phyloP scores from a whole-genome alignment of 176 grass and related monocot species.

The Musa acuminata region DNA sequence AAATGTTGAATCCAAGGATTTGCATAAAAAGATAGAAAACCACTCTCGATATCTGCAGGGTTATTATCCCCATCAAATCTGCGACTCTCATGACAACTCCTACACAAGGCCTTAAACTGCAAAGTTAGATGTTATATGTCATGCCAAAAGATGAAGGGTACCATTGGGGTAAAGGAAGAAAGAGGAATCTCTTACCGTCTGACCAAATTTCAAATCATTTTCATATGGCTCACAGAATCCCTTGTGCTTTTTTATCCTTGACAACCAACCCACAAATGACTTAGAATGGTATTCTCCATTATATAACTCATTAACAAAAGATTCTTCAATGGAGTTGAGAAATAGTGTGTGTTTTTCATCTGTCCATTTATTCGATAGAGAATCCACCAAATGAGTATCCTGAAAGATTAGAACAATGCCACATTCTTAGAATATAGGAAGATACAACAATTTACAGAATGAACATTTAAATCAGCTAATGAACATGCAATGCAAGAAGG shows the following conservation, averaged over 20 bases:
- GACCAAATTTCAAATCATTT: conserved; percentile 17
- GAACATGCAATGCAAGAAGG: background rate
- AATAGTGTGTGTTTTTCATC: conserved; percentile 79
- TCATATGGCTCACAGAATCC: conserved; percentile 16
- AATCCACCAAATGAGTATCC: conserved; percentile 27
- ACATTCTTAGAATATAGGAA: conserved; percentile 8
- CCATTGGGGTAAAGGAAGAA: too few species aligned
- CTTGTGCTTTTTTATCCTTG: conserved; percentile 12
- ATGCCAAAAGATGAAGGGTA: too few species aligned
- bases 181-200: background rate
- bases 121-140: background rate
- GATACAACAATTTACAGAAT: background rate
- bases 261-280: conserved; percentile 27
- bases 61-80: conserved; percentile 29
- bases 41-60: conserved; percentile 9
- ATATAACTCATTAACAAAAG: conserved; percentile 50
- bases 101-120: conserved; percentile 53
- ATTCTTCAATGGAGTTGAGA: conserved; percentile 71
- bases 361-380: conserved; percentile 55
- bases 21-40: conserved; percentile 26
- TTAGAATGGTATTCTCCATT: conserved; percentile 28
- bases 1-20: conserved; percentile 58
- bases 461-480: too few species aligned
- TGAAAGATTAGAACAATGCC: conserved; percentile 26
- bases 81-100: conserved; percentile 42